Evolutionary conservation across 1,284 basidiomycete species (phyloP).

Genomic region (Rhodotorula sp.): DNA sequence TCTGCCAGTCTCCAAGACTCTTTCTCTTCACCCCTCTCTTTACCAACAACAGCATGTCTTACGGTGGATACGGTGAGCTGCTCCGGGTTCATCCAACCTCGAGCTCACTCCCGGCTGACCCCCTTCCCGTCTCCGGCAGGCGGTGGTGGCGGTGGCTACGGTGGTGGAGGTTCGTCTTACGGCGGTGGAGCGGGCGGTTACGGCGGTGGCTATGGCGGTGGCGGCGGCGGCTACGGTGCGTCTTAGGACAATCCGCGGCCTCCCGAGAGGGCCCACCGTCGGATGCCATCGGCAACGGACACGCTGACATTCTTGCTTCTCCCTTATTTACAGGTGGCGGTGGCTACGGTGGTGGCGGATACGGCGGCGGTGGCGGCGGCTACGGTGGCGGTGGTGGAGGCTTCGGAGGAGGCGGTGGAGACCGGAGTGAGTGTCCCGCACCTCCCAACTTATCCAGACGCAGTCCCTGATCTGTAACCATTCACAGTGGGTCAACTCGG

Average conservation of each 20-base stretch:
- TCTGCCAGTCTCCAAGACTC: background rate
- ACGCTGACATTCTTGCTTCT: background rate
- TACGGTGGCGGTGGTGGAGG: constrained; percentile 43
- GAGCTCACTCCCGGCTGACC: background rate
- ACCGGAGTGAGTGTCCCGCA: constrained; percentile 43
- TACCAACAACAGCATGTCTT: constrained; percentile 32
- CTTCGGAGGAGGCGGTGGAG: constrained; percentile 56
- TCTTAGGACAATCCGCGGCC: background rate
- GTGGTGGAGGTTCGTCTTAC: constrained; percentile 34
- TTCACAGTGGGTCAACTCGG: constrained; percentile 78
- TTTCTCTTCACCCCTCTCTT: background rate
- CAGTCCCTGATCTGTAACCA: background rate
- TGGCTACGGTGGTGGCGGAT: constrained; percentile 38
- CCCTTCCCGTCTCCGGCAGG: background rate
- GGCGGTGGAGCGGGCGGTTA: constrained; percentile 39
- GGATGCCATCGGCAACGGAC: background rate
- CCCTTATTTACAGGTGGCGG: constrained; percentile 46
- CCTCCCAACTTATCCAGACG: background rate
- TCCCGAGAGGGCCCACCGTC: background rate
- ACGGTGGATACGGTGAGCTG: constrained; percentile 36
- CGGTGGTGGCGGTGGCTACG: constrained; percentile 18
- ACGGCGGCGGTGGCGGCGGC: constrained; percentile 46
- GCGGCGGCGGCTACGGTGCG: constrained; percentile 34
- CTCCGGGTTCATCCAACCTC: background rate
- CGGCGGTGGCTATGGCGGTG: constrained; percentile 21